A percentile compares a stretch with the other conserved stretches of the same genome.
phyloP scores from a whole-genome alignment of 805 yeast species.

The Nakazawaea ambrosiae region DNA sequence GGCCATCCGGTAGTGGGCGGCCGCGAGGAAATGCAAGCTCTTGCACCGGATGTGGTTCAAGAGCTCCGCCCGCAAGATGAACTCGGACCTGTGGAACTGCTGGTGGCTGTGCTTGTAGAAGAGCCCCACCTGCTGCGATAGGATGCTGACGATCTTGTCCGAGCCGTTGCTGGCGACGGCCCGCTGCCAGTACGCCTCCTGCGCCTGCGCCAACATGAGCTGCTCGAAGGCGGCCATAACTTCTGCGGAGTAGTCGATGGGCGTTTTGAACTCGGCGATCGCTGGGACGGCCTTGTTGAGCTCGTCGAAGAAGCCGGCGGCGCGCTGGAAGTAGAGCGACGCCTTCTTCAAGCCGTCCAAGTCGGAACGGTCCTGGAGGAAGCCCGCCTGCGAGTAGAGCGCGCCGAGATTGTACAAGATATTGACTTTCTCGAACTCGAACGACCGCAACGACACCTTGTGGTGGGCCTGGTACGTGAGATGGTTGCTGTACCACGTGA shows the following conservation, averaged over 20 bases:
- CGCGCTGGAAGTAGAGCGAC: conserved; percentile 56
- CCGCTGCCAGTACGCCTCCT: conserved; percentile 78
- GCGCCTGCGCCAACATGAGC: conserved; percentile 76
- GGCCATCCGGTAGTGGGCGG: conserved; percentile 60
- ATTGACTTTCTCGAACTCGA: conserved; percentile 55
- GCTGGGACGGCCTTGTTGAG: conserved; percentile 21
- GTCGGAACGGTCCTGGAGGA: conserved; percentile 32
- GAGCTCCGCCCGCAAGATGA: conserved; percentile 56
- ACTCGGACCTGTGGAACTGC: conserved; percentile 38
- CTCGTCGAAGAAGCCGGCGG: conserved; percentile 60
- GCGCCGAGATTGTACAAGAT: conserved; percentile 66
- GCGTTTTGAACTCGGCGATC: conserved; percentile 16
- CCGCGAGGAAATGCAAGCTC: conserved; percentile 59
- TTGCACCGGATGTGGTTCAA: conserved; percentile 53
- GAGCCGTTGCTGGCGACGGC: conserved; percentile 46
- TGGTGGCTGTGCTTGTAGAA: conserved; percentile 43
- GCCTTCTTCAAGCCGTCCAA: conserved; percentile 55
- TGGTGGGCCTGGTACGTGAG: conserved; percentile 49
- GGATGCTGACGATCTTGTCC: conserved; percentile 53
- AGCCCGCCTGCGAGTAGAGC: conserved; percentile 50
- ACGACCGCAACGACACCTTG: conserved; percentile 37
- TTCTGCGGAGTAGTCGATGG: conserved; percentile 41
- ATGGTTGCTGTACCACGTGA: conserved; percentile 65
- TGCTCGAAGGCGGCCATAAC: conserved; percentile 43
- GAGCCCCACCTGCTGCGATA: conserved; percentile 57